These are phyloP conservation scores for Candida corydali DNA, from an alignment of 805 yeast species.

Conservation along the genomic window DNA sequence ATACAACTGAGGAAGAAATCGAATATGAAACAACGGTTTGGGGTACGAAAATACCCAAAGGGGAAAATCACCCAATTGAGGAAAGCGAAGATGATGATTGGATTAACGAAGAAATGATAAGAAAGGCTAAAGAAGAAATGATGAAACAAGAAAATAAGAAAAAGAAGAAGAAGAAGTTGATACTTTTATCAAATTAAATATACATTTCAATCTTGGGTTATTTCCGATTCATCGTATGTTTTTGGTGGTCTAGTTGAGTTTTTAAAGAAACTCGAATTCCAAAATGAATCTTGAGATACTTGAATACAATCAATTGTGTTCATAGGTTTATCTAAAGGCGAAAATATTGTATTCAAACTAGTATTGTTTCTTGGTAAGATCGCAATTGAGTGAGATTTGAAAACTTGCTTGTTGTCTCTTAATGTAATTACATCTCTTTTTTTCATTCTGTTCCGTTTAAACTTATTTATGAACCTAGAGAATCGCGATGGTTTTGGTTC, in stretches of 20 bases:
- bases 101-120: constrained; percentile 50
- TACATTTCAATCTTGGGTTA: constrained; percentile 28
- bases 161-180: constrained; percentile 46
- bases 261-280: constrained; percentile 7
- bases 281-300: constrained; percentile 2
- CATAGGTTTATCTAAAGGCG: constrained; percentile 1
- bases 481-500: not conserved
- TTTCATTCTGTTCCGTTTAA: not conserved
- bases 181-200: constrained; percentile 31
- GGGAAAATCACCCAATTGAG: constrained; percentile 16
- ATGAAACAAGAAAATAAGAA: constrained; percentile 26
- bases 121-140: constrained; percentile 49
- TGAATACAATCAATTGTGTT: constrained; percentile 5
- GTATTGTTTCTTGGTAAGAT: not conserved
- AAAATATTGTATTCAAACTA: not conserved
- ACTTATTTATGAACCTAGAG: not conserved
- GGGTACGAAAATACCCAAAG: constrained; percentile 62
- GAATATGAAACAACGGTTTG: constrained; percentile 57
- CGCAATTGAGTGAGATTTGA: constrained; percentile 3
- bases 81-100: constrained; percentile 41
- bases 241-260: constrained; percentile 4
- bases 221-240: constrained; percentile 5
- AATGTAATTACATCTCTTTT: not conserved
- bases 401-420: not conserved
- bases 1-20: constrained; percentile 11